Evolutionary conservation across 495 filamentous ascomycete species (phyloP), one percentile per base, ranked within the genome.

Genomic region (Annulohypoxylon moriforme): DNA sequence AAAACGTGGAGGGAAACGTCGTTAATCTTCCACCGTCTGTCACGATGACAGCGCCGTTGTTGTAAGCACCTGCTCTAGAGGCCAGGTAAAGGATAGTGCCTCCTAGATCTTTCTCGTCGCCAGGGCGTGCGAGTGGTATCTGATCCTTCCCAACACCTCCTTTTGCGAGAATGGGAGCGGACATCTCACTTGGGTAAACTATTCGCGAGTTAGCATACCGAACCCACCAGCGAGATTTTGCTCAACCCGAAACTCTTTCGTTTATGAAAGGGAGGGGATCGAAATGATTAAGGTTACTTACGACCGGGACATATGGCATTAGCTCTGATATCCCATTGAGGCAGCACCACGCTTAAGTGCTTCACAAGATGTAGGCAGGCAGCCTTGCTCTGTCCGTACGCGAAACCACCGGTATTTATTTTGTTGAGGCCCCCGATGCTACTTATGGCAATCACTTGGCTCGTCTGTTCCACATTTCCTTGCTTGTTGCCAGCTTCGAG

Each of bases 291-390:
- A 60, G 38, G 55, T 29, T 1, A 81, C 87, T 84, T 78, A 90
- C 89, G 77, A 18, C 90, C 91, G 29, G 91, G 90, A 8, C 88
- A 87, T 25, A 93, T 83, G n/a, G 85, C 84, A 80, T 92, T 93
- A 8, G 85, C 81, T 57, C 83, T 83, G 57, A 93, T 91, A 67
- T 83, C 76, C 78, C 89, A 91, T 20, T 83, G 80, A 14, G 81
- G 82, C 29, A 91, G 77, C 18, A 71, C 72, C 0, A 83, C 86
- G 3, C 86, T 81, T 38, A 92, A 69, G 68, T 85, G 80, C 83
- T 92, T 93, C 29, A 89, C 87, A 53, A 92, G 75, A 70, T 91
- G 90, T 22, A 82, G 89, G 11, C 84, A 83, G 0, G 88, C 88
- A 10, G 88, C 87, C 80, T 93, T 93, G 71, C 85, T 89, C 29